Evolutionary conservation across 495 filamentous ascomycete genomes (phyloP).

Genomic region (Aspergillus bridgeri): DNA sequence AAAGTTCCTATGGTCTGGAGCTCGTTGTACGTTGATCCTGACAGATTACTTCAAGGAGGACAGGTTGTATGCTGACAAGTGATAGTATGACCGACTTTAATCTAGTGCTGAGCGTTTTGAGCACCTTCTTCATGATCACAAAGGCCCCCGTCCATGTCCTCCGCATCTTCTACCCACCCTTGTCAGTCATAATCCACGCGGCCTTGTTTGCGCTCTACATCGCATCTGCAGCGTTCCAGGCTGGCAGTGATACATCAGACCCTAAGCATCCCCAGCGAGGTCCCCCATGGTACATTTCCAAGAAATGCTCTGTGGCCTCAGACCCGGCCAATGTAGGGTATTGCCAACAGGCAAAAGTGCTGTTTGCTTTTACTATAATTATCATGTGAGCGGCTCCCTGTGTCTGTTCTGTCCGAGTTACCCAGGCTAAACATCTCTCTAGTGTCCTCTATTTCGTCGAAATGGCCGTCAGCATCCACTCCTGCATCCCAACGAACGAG

Average conservation of each 20-base stretch:
- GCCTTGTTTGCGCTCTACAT: slow-evolving; percentile 61
- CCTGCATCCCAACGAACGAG: slow-evolving; percentile 56
- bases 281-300: slow-evolving; percentile 80
- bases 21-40: slow-evolving; percentile 59
- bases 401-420: neutral
- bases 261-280: slow-evolving; percentile 61
- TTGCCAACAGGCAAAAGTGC: slow-evolving; percentile 72
- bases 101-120: slow-evolving; percentile 75
- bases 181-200: slow-evolving; percentile 58
- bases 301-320: slow-evolving; percentile 65
- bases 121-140: slow-evolving; percentile 49
- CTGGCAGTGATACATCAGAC: slow-evolving; percentile 77
- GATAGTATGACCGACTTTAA: slow-evolving; percentile 65
- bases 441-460: slow-evolving; percentile 56
- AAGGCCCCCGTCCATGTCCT: slow-evolving; percentile 65
- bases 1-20: slow-evolving; percentile 78
- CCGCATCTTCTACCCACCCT: slow-evolving; percentile 66
- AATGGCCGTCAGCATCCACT: slow-evolving; percentile 53
- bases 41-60: neutral
- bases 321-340: slow-evolving; percentile 54
- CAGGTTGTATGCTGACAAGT: neutral
- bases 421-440: slow-evolving; percentile 15
- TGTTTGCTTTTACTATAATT: slow-evolving; percentile 67
- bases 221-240: slow-evolving; percentile 67
- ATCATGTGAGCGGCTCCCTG: slow-evolving; percentile 60